Conservation (phyloP, 352 stramenopile species). For the Peronospora farinosa region DNA sequence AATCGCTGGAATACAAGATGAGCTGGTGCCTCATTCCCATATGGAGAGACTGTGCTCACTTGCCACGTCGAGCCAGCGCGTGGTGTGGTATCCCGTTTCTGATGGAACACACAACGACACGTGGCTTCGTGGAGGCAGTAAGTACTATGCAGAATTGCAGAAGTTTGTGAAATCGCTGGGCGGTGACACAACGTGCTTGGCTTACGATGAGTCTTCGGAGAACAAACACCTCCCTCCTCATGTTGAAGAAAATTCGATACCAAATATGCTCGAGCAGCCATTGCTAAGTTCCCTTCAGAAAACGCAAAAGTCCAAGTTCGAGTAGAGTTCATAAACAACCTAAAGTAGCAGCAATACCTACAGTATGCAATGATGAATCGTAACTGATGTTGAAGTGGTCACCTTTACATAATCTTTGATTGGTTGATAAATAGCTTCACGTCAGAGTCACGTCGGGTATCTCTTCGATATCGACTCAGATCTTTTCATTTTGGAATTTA, state of each 20-base stretch:
- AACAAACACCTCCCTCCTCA: not conserved
- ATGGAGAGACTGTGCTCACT: constrained; percentile 80
- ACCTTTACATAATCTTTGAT: constrained; percentile 12
- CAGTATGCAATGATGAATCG: too few relatives aligned
- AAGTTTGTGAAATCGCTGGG: constrained; percentile 56
- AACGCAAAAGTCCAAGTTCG: constrained; percentile 29
- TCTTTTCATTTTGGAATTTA: constrained; percentile 26
- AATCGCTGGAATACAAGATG: constrained; percentile 84
- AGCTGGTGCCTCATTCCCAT: constrained; percentile 88
- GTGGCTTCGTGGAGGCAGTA: constrained; percentile 84
- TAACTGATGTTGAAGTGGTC: constrained; percentile 21
- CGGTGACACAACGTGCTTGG: constrained; percentile 18
- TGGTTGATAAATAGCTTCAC: constrained; percentile 17
- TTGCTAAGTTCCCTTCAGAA: constrained; percentile 32
- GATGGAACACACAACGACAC: constrained; percentile 93
- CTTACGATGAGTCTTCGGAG: constrained; percentile 8
- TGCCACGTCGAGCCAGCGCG: constrained; percentile 39
- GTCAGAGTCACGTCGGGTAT: constrained; percentile 17
- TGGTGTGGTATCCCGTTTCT: constrained; percentile 73
- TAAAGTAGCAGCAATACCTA: too few relatives aligned
- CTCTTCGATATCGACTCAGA: constrained; percentile 1
- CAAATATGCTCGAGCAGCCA: constrained; percentile 62
- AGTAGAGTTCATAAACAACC: constrained; percentile 8
- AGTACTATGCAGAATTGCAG: constrained; percentile 76
- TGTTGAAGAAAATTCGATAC: constrained; percentile 53